phyloP scores from a whole-genome alignment of 352 stramenopile genomes.

The Phytophthora podocarpi region DNA sequence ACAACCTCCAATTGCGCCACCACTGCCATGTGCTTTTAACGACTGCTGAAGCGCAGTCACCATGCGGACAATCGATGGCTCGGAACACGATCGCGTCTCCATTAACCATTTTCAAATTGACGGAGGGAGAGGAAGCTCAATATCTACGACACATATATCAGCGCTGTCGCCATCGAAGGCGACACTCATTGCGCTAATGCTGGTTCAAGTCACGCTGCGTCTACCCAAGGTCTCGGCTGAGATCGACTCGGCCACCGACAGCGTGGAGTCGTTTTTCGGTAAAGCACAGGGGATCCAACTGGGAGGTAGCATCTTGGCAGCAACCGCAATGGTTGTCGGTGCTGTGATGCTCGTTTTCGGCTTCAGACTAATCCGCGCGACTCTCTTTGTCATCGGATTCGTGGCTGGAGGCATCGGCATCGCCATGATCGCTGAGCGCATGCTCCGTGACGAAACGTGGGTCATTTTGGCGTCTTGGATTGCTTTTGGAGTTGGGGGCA shows the following conservation, averaged over 20 bases:
- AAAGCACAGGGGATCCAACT: conserved; percentile 46
- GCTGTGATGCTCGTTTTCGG: conserved; percentile 48
- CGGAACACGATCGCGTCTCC: neutral
- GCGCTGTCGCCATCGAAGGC: neutral
- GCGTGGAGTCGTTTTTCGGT: conserved; percentile 44
- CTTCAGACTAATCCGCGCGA: conserved; percentile 54
- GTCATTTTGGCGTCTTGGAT: conserved; percentile 55
- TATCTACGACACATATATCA: neutral
- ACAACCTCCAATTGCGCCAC: conserved; percentile 9
- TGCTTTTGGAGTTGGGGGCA: conserved; percentile 46
- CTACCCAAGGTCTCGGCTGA: conserved; percentile 14
- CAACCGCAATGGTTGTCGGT: conserved; percentile 46
- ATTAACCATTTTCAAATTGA: conserved; percentile 18
- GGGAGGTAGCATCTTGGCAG: conserved; percentile 43
- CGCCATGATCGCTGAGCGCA: conserved; percentile 33
- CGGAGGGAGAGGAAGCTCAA: conserved; percentile 5
- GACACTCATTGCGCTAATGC: conserved; percentile 14
- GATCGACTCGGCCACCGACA: conserved; percentile 29
- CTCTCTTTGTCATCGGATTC: conserved; percentile 57
- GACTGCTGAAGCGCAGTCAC: conserved; percentile 1
- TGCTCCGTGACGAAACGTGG: conserved; percentile 44
- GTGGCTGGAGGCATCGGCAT: conserved; percentile 43
- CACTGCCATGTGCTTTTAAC: conserved; percentile 17
- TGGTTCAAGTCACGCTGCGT: conserved; percentile 10
- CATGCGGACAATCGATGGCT: no score